phyloP scores from a whole-genome alignment of 106 monocot genomes.

The Phalaenopsis aphrodite region DNA sequence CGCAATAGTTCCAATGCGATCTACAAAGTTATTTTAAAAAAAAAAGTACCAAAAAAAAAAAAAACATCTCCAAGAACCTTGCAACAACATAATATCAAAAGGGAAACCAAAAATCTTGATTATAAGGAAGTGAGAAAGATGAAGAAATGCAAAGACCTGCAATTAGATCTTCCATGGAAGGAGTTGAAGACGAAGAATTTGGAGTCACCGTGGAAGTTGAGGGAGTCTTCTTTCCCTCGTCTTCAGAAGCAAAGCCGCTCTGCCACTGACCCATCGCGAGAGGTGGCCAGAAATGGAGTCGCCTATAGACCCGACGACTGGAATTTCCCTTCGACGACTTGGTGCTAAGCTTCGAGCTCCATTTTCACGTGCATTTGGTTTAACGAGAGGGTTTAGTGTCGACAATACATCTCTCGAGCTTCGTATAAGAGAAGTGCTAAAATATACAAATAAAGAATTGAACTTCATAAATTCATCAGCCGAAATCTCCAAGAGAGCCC shows the following conservation, averaged over 20 bases:
- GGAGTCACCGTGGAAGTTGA: not conserved
- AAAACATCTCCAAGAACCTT: not conserved
- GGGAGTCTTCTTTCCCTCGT: not conserved
- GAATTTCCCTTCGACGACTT: not conserved
- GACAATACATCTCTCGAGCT: too few relatives aligned
- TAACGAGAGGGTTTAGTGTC: not conserved
- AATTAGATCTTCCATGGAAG: conserved; percentile 9
- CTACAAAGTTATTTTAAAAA: not conserved
- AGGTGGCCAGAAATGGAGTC: not conserved
- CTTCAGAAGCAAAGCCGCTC: not conserved
- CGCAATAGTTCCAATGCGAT: not conserved
- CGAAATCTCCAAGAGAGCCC: too few relatives aligned
- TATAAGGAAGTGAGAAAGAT: not conserved
- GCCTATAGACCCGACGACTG: not conserved
- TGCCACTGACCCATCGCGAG: conserved; percentile 2
- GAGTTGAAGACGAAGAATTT: not conserved
- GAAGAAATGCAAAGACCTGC: not conserved
- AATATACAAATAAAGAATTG: too few relatives aligned
- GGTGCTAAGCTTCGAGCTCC: not conserved
- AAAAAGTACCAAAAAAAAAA: not conserved
- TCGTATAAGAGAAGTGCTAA: too few relatives aligned
- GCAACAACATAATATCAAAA: not conserved
- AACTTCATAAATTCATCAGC: too few relatives aligned
- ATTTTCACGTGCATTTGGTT: not conserved
- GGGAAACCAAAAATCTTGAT: not conserved